Evolutionary conservation across 805 yeast species (phyloP), one percentile per base, ranked within the genome.

Genomic region (Teunomyces barrocoloradensis): DNA sequence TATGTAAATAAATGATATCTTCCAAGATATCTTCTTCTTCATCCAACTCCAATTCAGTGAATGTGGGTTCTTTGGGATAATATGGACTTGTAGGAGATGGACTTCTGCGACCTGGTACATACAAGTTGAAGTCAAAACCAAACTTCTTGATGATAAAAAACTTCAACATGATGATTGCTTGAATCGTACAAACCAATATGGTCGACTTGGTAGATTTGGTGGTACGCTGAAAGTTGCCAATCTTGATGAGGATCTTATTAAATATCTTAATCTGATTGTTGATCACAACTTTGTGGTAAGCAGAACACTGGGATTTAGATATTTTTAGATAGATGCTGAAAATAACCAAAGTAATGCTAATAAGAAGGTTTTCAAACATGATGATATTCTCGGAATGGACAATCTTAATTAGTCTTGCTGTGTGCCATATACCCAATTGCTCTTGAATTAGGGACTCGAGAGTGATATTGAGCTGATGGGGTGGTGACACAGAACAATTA

Each of bases 211-310:
- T 36, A 12, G 40, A 37, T n/a, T 51, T 56, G 5, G 53, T 42
- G 13, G 44, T 21, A 10, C 29, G 32, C 23, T 44, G 32, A 23
- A 51, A 52, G 13, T 45, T 45, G 10, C 45, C 48, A 40, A 60
- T 51, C 41, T 62, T 63, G 43, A 44, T 45, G 11, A 59, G 48
- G n/a, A 69, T 46, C 46, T 61, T 58, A 48, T 65, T 65, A 48
- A 65, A 65, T 36, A 70, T 53, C 32, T 56, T 58, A 5, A 66
- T 54, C 50, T 72, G 77, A 38, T 68, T 65, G 38, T 64, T 63
- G 27, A 69, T 53, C 7, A 61, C 45, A 21, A 51, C 48, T 15
- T 44, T 47, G 18, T 49, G 41, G 28, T 46, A 45, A 7, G 47
- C 34, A 20, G 49, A 45, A 42, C 48, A 34, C n/a, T 45, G 33